These are phyloP conservation scores for Coemansia sp. DNA, from an alignment of 192 early-diverging fungal genomes.

Conservation along the genomic window DNA sequence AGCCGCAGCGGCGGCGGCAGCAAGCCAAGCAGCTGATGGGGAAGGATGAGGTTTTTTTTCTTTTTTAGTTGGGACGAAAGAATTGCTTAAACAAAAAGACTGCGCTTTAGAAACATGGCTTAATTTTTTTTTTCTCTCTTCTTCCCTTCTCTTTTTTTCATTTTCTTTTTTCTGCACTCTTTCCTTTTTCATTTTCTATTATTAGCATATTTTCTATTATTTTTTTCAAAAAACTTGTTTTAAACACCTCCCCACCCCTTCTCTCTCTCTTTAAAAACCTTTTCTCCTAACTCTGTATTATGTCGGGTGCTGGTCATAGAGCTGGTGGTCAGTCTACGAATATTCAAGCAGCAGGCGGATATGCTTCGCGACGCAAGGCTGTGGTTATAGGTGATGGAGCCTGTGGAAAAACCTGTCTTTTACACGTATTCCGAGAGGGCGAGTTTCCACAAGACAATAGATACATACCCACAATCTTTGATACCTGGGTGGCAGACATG, in stretches of 20 bases:
- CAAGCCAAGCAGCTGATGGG: neutral
- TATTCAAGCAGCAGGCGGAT: neutral
- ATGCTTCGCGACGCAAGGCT: conserved; percentile 55
- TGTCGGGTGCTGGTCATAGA: no score
- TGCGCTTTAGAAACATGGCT: neutral
- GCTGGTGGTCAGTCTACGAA: conserved; percentile 2
- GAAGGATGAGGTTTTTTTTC: neutral
- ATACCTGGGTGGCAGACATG: conserved; percentile 92
- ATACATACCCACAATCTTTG: conserved; percentile 91
- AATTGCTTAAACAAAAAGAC: neutral
- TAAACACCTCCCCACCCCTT: neutral
- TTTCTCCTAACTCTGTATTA: no score
- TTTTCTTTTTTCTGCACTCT: neutral
- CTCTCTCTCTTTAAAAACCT: no score
- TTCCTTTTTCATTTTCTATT: conserved; percentile 2
- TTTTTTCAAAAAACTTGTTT: neutral
- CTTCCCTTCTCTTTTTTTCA: neutral
- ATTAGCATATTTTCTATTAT: neutral
- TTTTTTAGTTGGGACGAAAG: neutral
- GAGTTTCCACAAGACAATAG: conserved; percentile 60
- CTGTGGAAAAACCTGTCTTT: conserved; percentile 85
- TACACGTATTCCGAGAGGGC: conserved; percentile 80
- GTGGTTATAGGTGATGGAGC: conserved; percentile 91
- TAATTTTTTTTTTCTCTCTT: neutral
- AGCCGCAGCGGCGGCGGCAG: neutral